phyloP scores from a whole-genome alignment of 208 protist species.

The Acanthamoeba healyi region DNA sequence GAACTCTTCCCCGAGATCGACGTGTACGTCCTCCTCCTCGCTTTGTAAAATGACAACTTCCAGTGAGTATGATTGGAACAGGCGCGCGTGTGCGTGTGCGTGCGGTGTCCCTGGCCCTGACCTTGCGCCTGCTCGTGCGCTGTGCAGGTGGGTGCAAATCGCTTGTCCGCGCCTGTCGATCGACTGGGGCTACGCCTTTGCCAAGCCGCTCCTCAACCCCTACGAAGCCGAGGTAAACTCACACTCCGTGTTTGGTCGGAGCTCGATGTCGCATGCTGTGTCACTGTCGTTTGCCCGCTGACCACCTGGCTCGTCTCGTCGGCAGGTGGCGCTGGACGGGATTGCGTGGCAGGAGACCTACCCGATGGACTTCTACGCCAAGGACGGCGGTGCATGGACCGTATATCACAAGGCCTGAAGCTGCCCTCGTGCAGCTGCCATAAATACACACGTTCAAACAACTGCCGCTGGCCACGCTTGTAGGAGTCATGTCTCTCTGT shows the following conservation, averaged over 20 bases:
- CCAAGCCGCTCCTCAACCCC: conserved; percentile 96
- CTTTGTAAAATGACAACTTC: too few relatives aligned
- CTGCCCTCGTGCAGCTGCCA: too few relatives aligned
- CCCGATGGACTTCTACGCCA: conserved; percentile 98
- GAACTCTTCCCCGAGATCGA: conserved; percentile 94
- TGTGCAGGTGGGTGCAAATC: conserved; percentile 95
- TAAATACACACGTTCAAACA: too few relatives aligned
- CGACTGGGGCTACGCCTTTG: conserved; percentile 99
- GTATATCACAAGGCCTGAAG: conserved; percentile 89
- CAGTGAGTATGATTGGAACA: too few relatives aligned
- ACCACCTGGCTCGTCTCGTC: neutral
- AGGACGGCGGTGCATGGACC: conserved; percentile 94
- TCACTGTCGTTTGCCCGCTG: neutral
- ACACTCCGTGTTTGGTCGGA: too few relatives aligned
- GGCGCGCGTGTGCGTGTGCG: neutral
- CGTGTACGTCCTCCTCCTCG: conserved; percentile 82
- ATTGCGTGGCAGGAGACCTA: conserved; percentile 94
- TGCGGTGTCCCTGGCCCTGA: neutral
- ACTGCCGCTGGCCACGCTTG: too few relatives aligned
- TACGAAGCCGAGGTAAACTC: conserved; percentile 97
- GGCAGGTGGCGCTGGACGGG: conserved; percentile 93
- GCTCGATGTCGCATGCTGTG: too few relatives aligned
- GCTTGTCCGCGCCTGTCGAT: conserved; percentile 99
- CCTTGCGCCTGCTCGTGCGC: neutral
- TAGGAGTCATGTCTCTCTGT: too few relatives aligned